Evolutionary conservation across 2,329 filamentous ascomycete species (phyloP), one percentile per base, ranked within the genome.

Genomic region (Phoma sp.): DNA sequence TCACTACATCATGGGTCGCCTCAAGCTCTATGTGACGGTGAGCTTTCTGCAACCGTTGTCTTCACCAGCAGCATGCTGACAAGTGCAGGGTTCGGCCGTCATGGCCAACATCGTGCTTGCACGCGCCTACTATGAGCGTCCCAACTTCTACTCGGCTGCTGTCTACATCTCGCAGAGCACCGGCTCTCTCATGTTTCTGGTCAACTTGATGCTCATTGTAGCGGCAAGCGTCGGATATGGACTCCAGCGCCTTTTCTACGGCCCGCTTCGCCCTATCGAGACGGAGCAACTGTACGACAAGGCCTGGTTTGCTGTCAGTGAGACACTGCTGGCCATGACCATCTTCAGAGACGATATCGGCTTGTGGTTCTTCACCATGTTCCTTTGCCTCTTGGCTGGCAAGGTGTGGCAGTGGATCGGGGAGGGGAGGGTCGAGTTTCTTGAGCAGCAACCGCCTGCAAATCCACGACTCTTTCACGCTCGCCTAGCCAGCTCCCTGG

Each of bases 351-450:
- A 97, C 61, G 93, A 98, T 74, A 87, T 99, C 17, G 94, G 95
- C 39, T 90, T 90, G 37, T 96, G 92, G 88, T 96, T 98, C 71
- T 81, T 99, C 55, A 87, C 95, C 69, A 98, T 99, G 93, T 98
- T 99, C 75, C 91, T 96, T 15, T 88, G 89, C 24, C 83, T 99
- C 35, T 85, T 99, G 41, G 94, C 92, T 3, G 93, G 93, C 50
- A 98, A 98, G 78, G 90, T 99, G 43, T 99, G 96, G 93, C 91
- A 92, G 51, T 99, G 96, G 95, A 96, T 99, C 64, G 92, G 91
- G 47, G 94, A 97, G 74, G 94, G 94, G 22, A 85, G 96, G 48
- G 92, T 99, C 50, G 96, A 99, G 73, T 86, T 95, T 39, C 82
- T 98, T 47, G 95, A 99, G 77, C 95, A 99, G 76, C 93, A 98